Evolutionary conservation across 2,329 filamentous ascomycete species (phyloP), one percentile per base, ranked within the genome.

Genomic region (Fusarium marasasianum): DNA sequence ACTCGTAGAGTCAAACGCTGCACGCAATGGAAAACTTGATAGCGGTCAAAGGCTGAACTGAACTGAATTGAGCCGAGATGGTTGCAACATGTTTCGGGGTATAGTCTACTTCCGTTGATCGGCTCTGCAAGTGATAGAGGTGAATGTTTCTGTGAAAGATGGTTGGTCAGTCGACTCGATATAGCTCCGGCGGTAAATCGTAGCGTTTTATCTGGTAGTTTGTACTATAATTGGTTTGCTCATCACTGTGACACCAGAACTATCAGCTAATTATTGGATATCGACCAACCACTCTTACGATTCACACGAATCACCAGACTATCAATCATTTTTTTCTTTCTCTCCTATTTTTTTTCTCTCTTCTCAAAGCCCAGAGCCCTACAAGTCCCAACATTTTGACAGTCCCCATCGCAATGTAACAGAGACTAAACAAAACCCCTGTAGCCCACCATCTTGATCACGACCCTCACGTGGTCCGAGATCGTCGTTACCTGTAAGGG

Each of bases 401-500:
- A 40, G 45, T 50, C 66, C 53, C 64, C 67, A 61, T 38, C 53
- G 33, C 20, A 48, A 64, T 59, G 59, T 66, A 71, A 71, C 66
- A 26, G 31, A 47, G 47, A 37, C 59, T 59, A 69, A 69, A 47
- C 53, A 54, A 54, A 22, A 55, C 37, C 67, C 67, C 67, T 70
- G 67, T 43, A 41, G 37, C 61, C 61, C 61, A 65, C 61, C 65
- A 66, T 67, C 61, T 55, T 56, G 37, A 67, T 55, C 55, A 58
- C 37, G 51, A 70, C 54, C 61, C 71, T 73, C 71, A 74, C 71
- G 71, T 74, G 71, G 67, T 71, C 68, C 58, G 58, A 74, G 65
- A 64, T 75, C 58, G 62, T 60, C 61, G 71, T 77, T 77, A 63
- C 71, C 75, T 56, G 35, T 73, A 66, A 72, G 56, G 76, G 76